A percentile compares a stretch with the other conserved stretches of the same genome.
Evolutionary conservation across 116 monocot genomes (phyloP).

Genomic region (Zostera marina): DNA sequence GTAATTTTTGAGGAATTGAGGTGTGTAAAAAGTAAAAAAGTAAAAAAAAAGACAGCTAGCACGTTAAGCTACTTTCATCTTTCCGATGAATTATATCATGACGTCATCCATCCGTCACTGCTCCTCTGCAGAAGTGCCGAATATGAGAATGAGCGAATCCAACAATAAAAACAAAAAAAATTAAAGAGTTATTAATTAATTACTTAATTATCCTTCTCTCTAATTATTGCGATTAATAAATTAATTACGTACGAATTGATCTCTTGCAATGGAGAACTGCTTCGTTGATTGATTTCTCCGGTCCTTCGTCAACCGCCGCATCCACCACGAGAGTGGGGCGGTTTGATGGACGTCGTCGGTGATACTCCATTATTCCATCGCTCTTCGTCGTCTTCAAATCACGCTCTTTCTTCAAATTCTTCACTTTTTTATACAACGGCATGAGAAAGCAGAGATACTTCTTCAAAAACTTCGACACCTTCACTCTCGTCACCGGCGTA

Average conservation of each 20-base stretch:
- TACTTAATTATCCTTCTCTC: slow-evolving; percentile 27
- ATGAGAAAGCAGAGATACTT: slow-evolving; percentile 42
- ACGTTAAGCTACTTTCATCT: slow-evolving; percentile 1
- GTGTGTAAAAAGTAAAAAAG: no score
- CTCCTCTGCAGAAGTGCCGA: no score
- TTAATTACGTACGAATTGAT: slow-evolving; percentile 17
- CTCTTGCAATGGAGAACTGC: slow-evolving; percentile 76
- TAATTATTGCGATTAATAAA: no score
- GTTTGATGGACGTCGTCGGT: slow-evolving; percentile 4
- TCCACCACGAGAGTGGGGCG: slow-evolving; percentile 5
- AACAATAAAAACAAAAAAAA: slow-evolving; percentile 33
- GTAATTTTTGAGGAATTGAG: no score
- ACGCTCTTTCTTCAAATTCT: slow-evolving; percentile 1
- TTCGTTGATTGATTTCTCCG: slow-evolving; percentile 47
- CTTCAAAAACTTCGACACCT: slow-evolving; percentile 23
- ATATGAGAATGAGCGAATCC: no score
- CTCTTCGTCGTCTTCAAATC: background rate
- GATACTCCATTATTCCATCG: background rate
- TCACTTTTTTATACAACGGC: slow-evolving; percentile 40
- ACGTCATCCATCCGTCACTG: no score
- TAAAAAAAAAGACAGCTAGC: no score
- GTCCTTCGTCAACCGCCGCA: slow-evolving; percentile 4
- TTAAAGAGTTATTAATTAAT: slow-evolving; percentile 36
- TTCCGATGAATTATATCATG: background rate
- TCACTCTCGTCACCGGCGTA: background rate